Evolutionary conservation across 192 early-diverging fungal species (phyloP).

Genomic region (Allomyces arbusculus): DNA sequence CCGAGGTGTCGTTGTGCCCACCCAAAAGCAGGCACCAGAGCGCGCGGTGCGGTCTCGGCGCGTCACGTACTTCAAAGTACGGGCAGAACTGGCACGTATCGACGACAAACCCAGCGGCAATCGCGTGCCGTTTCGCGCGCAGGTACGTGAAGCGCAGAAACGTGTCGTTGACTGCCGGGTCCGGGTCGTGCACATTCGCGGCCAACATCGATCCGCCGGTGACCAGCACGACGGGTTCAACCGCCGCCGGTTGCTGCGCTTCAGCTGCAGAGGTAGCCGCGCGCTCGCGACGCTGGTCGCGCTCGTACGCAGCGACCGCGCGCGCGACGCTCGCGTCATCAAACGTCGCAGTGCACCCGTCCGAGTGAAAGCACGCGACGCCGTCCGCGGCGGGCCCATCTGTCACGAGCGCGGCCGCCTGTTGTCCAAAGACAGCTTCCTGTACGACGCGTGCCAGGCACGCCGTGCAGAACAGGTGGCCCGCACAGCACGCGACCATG

Average conservation of each 20-base stretch:
- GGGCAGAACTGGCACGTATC: background rate
- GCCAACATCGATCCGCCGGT: too few species aligned
- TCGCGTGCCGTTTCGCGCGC: background rate
- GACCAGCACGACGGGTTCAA: too few species aligned
- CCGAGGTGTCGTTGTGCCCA: too few species aligned
- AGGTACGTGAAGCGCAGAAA: slow-evolving; percentile 2
- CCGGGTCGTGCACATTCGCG: background rate
- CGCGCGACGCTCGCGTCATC: background rate
- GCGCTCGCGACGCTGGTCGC: too few species aligned
- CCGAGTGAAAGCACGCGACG: slow-evolving; percentile 1
- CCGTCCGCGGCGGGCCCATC: background rate
- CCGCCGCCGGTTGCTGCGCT: too few species aligned
- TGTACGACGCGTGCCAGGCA: slow-evolving; percentile 4
- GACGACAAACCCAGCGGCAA: background rate
- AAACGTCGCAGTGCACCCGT: background rate
- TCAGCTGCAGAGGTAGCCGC: too few species aligned
- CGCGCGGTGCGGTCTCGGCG: too few species aligned
- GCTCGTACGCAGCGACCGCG: background rate
- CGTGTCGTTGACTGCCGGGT: background rate
- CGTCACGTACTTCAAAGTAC: too few species aligned
- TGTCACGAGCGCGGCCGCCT: slow-evolving; percentile 2
- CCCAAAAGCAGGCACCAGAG: too few species aligned
- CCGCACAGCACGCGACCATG: slow-evolving; percentile 2
- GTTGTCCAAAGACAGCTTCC: slow-evolving; percentile 7
- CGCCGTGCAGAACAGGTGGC: slow-evolving; percentile 5